These are phyloP conservation scores for Exophiala aquamarina DNA, from an alignment of 2,329 filamentous ascomycete genomes.

Conservation along the genomic window DNA sequence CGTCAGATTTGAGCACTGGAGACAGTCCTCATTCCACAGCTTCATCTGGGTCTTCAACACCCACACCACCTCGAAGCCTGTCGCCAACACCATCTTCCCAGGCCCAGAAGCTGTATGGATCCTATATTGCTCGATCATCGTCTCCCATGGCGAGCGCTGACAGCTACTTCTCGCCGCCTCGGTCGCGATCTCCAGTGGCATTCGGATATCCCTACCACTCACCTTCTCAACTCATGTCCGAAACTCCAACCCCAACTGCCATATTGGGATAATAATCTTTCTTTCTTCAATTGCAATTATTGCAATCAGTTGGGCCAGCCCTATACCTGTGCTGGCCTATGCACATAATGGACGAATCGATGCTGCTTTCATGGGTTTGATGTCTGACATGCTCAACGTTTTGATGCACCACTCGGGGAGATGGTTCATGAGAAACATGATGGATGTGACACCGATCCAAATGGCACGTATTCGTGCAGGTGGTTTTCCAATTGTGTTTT, in stretches of 20 bases:
- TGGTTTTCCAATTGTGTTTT: slow-evolving; percentile 16
- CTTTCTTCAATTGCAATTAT: slow-evolving; percentile 5
- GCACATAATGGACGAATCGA: slow-evolving; percentile 7
- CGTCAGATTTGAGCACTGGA: slow-evolving; percentile 25
- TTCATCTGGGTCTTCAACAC: slow-evolving; percentile 30
- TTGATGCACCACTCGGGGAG: slow-evolving; percentile 12
- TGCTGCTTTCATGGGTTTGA: slow-evolving; percentile 2
- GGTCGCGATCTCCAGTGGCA: slow-evolving; percentile 36
- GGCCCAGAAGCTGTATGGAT: slow-evolving; percentile 27
- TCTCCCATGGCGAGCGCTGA: slow-evolving; percentile 44
- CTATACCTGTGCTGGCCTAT: slow-evolving; percentile 2
- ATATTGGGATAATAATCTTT: slow-evolving; percentile 33
- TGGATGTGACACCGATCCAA: slow-evolving; percentile 2
- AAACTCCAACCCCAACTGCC: slow-evolving; percentile 46
- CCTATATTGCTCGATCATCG: slow-evolving; percentile 40
- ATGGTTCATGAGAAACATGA: slow-evolving; percentile 9
- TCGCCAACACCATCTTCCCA: slow-evolving; percentile 17
- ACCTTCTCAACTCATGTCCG: slow-evolving; percentile 44
- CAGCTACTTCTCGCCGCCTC: slow-evolving; percentile 41
- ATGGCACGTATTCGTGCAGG: slow-evolving; percentile 11
- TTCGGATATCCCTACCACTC: slow-evolving; percentile 46
- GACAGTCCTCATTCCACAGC: slow-evolving; percentile 26
- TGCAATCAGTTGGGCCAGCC: neutral
- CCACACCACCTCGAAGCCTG: slow-evolving; percentile 19
- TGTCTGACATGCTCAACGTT: slow-evolving; percentile 4